phyloP scores from a whole-genome alignment of 1,284 basidiomycete genomes.

The Trichosporon ovoides region DNA sequence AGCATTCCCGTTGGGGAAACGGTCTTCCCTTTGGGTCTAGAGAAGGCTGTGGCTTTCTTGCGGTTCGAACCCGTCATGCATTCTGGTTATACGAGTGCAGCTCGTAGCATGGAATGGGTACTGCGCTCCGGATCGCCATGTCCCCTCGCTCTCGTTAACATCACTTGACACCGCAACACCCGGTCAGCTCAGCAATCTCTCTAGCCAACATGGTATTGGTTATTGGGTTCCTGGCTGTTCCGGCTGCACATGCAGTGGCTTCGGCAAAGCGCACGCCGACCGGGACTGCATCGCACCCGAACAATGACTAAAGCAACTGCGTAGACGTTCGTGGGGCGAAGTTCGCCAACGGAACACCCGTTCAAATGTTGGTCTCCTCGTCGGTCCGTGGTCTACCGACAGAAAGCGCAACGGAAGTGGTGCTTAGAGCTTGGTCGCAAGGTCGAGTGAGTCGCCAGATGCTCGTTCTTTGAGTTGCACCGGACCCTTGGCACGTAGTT shows the following conservation, averaged over 20 bases:
- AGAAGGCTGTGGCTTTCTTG: too few relatives aligned
- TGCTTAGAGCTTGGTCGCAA: conserved; percentile 34
- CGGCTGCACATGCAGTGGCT: not conserved
- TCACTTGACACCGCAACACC: too few relatives aligned
- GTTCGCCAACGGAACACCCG: conserved; percentile 22
- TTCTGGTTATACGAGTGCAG: too few relatives aligned
- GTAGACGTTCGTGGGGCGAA: conserved; percentile 23
- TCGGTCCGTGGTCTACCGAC: not conserved
- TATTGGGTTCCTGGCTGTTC: too few relatives aligned
- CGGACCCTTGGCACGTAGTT: not conserved
- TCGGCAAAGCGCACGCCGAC: conserved; percentile 5
- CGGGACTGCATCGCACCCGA: conserved; percentile 30
- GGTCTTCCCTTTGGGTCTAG: too few relatives aligned
- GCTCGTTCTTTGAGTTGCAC: not conserved
- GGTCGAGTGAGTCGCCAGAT: conserved; percentile 9
- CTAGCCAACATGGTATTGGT: not conserved
- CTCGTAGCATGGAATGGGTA: too few relatives aligned
- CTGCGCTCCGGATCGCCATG: too few relatives aligned
- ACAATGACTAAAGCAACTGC: conserved; percentile 31
- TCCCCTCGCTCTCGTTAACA: too few relatives aligned
- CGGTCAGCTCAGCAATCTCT: not conserved
- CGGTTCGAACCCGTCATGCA: too few relatives aligned
- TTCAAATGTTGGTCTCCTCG: conserved; percentile 15
- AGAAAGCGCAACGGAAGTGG: conserved; percentile 26
- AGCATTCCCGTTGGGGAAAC: too few relatives aligned